These are phyloP conservation scores for Ogataea neopini DNA, from an alignment of 805 yeast genomes.

Conservation along the genomic window DNA sequence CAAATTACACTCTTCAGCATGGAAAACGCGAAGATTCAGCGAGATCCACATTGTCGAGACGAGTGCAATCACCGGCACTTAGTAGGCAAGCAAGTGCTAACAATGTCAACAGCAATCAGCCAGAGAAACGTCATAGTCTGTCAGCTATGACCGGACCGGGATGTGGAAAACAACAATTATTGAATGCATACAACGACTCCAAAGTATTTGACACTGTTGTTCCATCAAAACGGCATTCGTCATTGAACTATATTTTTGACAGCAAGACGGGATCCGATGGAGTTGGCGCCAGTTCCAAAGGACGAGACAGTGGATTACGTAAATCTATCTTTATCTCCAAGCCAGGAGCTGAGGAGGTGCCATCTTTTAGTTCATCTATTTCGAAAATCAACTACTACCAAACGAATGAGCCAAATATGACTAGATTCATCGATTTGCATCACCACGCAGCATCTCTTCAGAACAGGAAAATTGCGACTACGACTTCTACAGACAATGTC, in stretches of 20 bases:
- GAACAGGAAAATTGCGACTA: neutral
- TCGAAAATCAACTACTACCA: constrained; percentile 28
- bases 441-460: constrained; percentile 4
- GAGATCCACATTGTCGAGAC: constrained; percentile 9
- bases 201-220: constrained; percentile 31
- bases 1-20: constrained; percentile 18
- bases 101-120: constrained; percentile 18
- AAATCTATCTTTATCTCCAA: constrained; percentile 20
- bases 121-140: neutral
- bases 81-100: neutral
- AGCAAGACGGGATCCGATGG: constrained; percentile 1
- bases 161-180: constrained; percentile 14
- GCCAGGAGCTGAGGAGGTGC: constrained; percentile 12
- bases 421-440: constrained; percentile 15
- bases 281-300: neutral
- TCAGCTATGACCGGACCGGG: constrained; percentile 2
- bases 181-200: constrained; percentile 32
- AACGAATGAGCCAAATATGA: constrained; percentile 14
- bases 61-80: constrained; percentile 19
- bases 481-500: constrained; percentile 16
- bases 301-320: neutral
- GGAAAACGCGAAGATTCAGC: constrained; percentile 13
- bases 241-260: constrained; percentile 14
- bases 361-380: constrained; percentile 23
- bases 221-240: constrained; percentile 20